Conservation (phyloP, 164 flowering plant species). For the Stephania yunnanensis region DNA sequence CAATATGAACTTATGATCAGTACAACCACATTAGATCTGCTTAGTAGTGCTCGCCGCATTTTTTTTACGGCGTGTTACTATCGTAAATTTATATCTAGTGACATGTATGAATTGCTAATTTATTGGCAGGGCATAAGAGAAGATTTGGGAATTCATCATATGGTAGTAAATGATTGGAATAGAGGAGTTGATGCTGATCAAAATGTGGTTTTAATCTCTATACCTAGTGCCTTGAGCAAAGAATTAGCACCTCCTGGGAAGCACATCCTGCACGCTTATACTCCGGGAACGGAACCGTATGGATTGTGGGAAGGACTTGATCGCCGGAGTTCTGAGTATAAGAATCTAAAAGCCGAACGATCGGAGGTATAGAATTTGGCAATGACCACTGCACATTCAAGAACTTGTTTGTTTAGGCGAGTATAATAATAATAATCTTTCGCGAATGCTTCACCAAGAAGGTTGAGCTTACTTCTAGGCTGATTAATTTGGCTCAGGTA, state of each 20-base stretch:
- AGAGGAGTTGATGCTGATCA: conserved; percentile 97
- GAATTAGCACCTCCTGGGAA: conserved; percentile 87
- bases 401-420: too few species aligned
- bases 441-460: too few species aligned
- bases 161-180: conserved; percentile 89
- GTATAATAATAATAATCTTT: too few species aligned
- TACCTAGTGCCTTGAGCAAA: conserved; percentile 74
- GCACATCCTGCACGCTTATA: conserved; percentile 84
- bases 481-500: conserved; percentile 33
- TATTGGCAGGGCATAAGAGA: conserved; percentile 52
- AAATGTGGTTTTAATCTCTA: conserved; percentile 86
- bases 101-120: neutral
- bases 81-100: neutral
- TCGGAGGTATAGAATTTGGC: conserved; percentile 54
- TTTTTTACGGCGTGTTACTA: neutral
- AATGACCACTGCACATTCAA: too few species aligned
- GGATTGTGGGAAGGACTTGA: conserved; percentile 88
- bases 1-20: neutral
- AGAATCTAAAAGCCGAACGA: conserved; percentile 64
- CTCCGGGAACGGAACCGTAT: conserved; percentile 93
- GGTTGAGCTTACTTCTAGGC: neutral
- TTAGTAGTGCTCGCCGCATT: neutral
- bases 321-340: conserved; percentile 70
- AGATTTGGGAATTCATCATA: conserved; percentile 90
- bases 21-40: neutral